Evolutionary conservation across 495 filamentous ascomycete genomes (phyloP).

Genomic region (Hyaloscypha finlandica): DNA sequence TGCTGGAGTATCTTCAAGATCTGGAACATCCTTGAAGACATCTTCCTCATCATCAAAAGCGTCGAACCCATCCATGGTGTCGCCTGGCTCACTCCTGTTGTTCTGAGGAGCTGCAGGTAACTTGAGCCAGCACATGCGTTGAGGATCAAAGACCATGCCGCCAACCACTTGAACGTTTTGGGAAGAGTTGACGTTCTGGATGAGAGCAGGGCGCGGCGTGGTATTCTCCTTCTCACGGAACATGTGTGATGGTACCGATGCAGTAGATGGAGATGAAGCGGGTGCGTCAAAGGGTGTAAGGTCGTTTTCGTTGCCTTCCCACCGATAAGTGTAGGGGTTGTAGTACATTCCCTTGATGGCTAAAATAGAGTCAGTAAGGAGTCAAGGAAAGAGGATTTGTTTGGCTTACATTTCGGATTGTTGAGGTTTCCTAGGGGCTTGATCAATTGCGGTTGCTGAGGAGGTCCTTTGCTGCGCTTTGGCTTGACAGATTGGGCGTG

Average conservation of each 20-base stretch:
- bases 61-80: conserved; percentile 74
- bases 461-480: conserved; percentile 61
- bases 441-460: conserved; percentile 69
- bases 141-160: conserved; percentile 96
- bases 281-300: conserved; percentile 70
- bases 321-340: conserved; percentile 79
- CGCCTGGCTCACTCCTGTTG: conserved; percentile 38
- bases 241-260: conserved; percentile 48
- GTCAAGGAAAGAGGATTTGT: not conserved
- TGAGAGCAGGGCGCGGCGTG: conserved; percentile 85
- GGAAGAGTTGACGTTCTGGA: conserved; percentile 76
- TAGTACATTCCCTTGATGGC: conserved; percentile 94
- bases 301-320: conserved; percentile 95
- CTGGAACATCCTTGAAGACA: conserved; percentile 56
- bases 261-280: conserved; percentile 44
- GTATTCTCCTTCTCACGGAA: conserved; percentile 51
- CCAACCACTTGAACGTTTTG: conserved; percentile 87
- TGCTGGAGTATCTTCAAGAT: conserved; percentile 48
- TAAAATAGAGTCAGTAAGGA: conserved; percentile 35
- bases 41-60: conserved; percentile 67
- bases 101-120: conserved; percentile 36
- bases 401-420: conserved; percentile 66
- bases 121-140: conserved; percentile 94
- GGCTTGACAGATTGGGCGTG: conserved; percentile 44
- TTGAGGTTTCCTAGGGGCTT: conserved; percentile 66